These are phyloP conservation scores for Solanum etuberosum DNA, from an alignment of 257 asterid genomes.

Conservation along the genomic window DNA sequence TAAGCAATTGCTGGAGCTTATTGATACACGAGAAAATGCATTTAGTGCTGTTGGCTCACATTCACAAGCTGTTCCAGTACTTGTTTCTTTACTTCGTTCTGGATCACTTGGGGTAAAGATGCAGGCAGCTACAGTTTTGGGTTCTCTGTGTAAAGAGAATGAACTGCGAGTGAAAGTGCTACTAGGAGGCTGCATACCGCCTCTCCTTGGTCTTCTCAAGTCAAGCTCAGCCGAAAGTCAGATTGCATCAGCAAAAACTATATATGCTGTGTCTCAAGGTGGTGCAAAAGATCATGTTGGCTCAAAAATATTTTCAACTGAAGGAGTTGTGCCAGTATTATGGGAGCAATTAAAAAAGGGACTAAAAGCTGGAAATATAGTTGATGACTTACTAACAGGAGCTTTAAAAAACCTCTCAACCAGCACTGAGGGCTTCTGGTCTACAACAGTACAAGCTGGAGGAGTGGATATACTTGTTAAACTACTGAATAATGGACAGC, in stretches of 20 bases:
- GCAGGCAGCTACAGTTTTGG: slow-evolving; percentile 83
- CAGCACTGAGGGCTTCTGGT: slow-evolving; percentile 97
- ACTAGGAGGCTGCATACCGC: slow-evolving; percentile 98
- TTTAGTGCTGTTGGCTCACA: slow-evolving; percentile 97
- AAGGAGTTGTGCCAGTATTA: slow-evolving; percentile 92
- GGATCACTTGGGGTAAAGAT: slow-evolving; percentile 86
- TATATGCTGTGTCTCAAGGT: slow-evolving; percentile 92
- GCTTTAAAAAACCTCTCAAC: slow-evolving; percentile 75
- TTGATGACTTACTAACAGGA: slow-evolving; percentile 82
- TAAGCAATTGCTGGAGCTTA: slow-evolving; percentile 73
- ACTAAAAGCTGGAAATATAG: slow-evolving; percentile 74
- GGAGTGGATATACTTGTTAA: slow-evolving; percentile 89
- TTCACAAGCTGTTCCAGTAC: slow-evolving; percentile 99
- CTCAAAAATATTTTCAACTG: slow-evolving; percentile 93
- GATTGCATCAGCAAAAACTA: slow-evolving; percentile 91
- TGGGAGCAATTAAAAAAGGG: slow-evolving; percentile 92
- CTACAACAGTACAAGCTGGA: slow-evolving; percentile 66
- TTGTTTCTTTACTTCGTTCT: slow-evolving; percentile 92
- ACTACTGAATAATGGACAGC: slow-evolving; percentile 69
- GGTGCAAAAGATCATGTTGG: slow-evolving; percentile 95
- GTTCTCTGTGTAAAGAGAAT: slow-evolving; percentile 92
- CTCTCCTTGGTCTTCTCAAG: slow-evolving; percentile 92
- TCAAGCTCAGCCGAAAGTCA: slow-evolving; percentile 89
- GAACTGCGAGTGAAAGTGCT: slow-evolving; percentile 88
- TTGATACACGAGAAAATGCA: slow-evolving; percentile 76